Base-by-base conservation (phyloP, 805 yeast species). In the Isabelozyma pseudorhagii region DNA sequence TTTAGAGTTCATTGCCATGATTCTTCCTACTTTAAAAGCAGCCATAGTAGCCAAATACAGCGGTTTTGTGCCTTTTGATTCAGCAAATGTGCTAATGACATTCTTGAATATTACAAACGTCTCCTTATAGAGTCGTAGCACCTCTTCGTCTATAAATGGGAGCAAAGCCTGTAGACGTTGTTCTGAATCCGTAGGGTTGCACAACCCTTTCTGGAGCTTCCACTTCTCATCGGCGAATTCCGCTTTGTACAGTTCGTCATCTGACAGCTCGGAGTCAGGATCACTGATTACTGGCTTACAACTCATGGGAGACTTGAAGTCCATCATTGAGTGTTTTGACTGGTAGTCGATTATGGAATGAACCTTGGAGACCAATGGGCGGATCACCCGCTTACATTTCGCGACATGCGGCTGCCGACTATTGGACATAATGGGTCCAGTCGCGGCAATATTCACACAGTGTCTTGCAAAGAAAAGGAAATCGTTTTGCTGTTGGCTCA, bases 291-390 rank as follows among this genome's bases (percentile, higher is more conserved):
- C 14, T 41, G 44, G 28, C 10, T 27, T 13, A 21, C 25, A 21
- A 21, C 25, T 21, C 25, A 21, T 21, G 6, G 25, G 3, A 21
- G 25, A 4, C 25, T 21, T 21, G 25, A 21, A 21, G 6, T 21
- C 25, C 25, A 21, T 21, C 25, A 21, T 5, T 4, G 25, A 21
- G 25, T 61, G 58, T 50, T 69, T 67, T 8, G 51, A 45, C 40
- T 54, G 55, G 15, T 60, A 45, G 42, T 68, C 69, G 25, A 68
- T 66, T 39, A 73, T 60, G 4, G 60, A 52, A 51, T 71, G 75
- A 40, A 71, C 60, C 50, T 69, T 70, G 28, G 74, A 56, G 4
- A 69, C 50, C 15, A 73, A 57, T 18, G 78, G 78, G 13, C 78
- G 62, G 8, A 65, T 60, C 1, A 67, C 52, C 40, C 76, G 56